These are phyloP conservation scores for Artemisia annua DNA, from an alignment of 129 eudicot species.

Conservation along the genomic window DNA sequence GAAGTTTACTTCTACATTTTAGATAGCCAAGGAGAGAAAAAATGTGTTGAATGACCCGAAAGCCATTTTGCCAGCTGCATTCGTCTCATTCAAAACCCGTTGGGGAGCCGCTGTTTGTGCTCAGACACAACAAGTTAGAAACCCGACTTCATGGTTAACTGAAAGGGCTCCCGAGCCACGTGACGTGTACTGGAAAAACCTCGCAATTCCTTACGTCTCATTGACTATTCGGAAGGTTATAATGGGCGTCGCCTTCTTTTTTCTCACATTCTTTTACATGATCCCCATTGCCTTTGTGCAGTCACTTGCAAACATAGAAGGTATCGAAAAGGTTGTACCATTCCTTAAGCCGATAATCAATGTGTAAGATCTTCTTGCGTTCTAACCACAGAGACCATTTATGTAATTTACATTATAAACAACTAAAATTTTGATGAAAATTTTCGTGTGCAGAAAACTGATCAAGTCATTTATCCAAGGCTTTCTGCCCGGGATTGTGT, in stretches of 20 bases:
- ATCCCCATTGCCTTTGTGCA: slow-evolving; percentile 81
- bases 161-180: slow-evolving; percentile 95
- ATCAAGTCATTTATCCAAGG: slow-evolving; percentile 87
- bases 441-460: slow-evolving; percentile 47
- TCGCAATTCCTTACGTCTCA: slow-evolving; percentile 73
- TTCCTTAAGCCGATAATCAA: slow-evolving; percentile 64
- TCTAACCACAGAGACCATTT: no score
- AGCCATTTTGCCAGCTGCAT: slow-evolving; percentile 73
- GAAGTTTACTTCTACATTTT: slow-evolving; percentile 12
- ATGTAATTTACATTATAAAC: no score
- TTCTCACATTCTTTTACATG: slow-evolving; percentile 81
- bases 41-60: slow-evolving; percentile 54
- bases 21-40: slow-evolving; percentile 78
- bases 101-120: slow-evolving; percentile 95
- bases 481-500: slow-evolving; percentile 78
- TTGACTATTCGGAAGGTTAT: slow-evolving; percentile 61
- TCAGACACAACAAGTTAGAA: slow-evolving; percentile 75
- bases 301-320: slow-evolving; percentile 77
- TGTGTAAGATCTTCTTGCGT: slow-evolving; percentile 41
- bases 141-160: slow-evolving; percentile 82
- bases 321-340: slow-evolving; percentile 56
- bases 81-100: slow-evolving; percentile 81
- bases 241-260: slow-evolving; percentile 64
- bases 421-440: not conserved
- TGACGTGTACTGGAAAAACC: slow-evolving; percentile 76